phyloP scores from a whole-genome alignment of 306 rosid species.

The Medicago lupulina region DNA sequence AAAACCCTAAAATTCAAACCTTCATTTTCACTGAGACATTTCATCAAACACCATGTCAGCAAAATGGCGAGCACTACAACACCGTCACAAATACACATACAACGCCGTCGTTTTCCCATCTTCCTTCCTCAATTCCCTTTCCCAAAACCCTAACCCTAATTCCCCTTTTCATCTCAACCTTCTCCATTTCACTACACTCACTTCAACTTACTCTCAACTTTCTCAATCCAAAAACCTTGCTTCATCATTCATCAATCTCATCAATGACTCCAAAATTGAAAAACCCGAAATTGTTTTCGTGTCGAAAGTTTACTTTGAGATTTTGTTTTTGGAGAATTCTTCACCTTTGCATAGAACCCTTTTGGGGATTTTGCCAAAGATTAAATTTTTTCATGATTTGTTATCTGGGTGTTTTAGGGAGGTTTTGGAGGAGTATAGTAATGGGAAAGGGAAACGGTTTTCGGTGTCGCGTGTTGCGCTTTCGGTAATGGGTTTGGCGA shows the following conservation, averaged over 20 bases:
- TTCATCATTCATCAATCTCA: conserved; percentile 57
- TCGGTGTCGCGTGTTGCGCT: conserved; percentile 71
- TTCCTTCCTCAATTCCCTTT: conserved; percentile 54
- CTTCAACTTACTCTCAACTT: conserved; percentile 74
- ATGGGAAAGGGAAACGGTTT: conserved; percentile 57
- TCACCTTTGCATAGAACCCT: conserved; percentile 74
- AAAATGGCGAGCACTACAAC: conserved; percentile 97
- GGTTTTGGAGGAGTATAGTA: conserved; percentile 53
- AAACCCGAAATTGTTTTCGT: conserved; percentile 45
- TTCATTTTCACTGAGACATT: conserved; percentile 19
- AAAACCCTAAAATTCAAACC: not conserved
- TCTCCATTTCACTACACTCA: conserved; percentile 53
- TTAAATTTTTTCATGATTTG: conserved; percentile 40
- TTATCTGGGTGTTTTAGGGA: conserved; percentile 51
- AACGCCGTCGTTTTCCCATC: conserved; percentile 79
- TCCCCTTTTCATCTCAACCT: conserved; percentile 34
- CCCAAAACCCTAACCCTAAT: conserved; percentile 24
- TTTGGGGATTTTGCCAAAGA: conserved; percentile 65
- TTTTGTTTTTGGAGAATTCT: conserved; percentile 77
- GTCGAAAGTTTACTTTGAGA: conserved; percentile 61
- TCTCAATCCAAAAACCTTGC: conserved; percentile 60
- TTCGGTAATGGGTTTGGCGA: conserved; percentile 79
- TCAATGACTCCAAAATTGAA: conserved; percentile 33
- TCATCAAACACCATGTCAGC: conserved; percentile 69
- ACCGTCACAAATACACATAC: conserved; percentile 95